phyloP scores from a whole-genome alignment of 202 grass and related monocot genomes.

The Cymbopogon flexuosus region DNA sequence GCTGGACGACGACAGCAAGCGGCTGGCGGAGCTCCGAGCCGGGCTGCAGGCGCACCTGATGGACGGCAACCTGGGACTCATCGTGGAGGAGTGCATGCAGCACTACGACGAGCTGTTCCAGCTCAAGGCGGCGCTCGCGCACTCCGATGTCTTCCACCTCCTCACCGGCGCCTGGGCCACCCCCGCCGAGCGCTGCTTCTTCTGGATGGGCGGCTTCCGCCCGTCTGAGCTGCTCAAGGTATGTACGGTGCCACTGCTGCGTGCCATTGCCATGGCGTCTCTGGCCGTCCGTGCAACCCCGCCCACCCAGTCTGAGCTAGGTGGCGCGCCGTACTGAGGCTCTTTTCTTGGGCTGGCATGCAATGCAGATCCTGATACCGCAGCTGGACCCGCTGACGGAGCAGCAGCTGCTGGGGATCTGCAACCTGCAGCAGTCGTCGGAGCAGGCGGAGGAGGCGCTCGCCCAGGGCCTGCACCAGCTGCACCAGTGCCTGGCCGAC shows the following conservation, averaged over 20 bases:
- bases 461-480: constrained; percentile 64
- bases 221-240: constrained; percentile 83
- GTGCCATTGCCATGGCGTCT: neutral
- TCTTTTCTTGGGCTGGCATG: neutral
- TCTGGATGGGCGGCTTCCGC: constrained; percentile 94
- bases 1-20: constrained; percentile 69
- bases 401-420: constrained; percentile 76
- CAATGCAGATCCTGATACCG: constrained; percentile 53
- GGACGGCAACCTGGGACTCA: constrained; percentile 55
- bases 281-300: neutral
- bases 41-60: constrained; percentile 58
- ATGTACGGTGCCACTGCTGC: neutral
- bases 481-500: constrained; percentile 61
- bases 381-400: constrained; percentile 92
- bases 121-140: constrained; percentile 59
- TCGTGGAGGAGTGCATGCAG: constrained; percentile 67
- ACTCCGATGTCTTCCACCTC: constrained; percentile 79
- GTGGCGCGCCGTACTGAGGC: constrained; percentile 15
- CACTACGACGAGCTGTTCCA: constrained; percentile 88
- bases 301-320: neutral
- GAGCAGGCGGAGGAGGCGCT: constrained; percentile 97
- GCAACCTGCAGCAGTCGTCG: constrained; percentile 68
- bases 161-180: constrained; percentile 67
- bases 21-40: constrained; percentile 50
- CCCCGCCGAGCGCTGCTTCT: constrained; percentile 77